phyloP scores from a whole-genome alignment of 140 eudicot genomes.

The Bidens hawaiensis region DNA sequence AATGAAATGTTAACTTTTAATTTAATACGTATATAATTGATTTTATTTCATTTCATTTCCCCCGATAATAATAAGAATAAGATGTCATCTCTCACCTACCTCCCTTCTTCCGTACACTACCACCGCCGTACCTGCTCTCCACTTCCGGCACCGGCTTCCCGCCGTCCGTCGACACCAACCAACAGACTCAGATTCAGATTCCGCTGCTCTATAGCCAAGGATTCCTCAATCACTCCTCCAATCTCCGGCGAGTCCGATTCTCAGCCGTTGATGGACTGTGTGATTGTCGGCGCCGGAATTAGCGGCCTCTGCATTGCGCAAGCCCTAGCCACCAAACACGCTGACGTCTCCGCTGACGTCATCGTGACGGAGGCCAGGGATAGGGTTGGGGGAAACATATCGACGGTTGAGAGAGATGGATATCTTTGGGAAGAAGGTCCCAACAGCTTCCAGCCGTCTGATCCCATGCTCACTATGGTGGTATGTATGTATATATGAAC shows the following conservation, averaged over 20 bases:
- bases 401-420: slow-evolving; percentile 72
- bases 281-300: slow-evolving; percentile 79
- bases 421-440: slow-evolving; percentile 97
- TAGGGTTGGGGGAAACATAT: slow-evolving; percentile 82
- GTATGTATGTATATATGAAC: slow-evolving; percentile 29
- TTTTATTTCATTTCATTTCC: too few species aligned
- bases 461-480: slow-evolving; percentile 80
- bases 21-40: too few species aligned
- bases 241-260: slow-evolving; percentile 17
- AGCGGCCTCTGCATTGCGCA: slow-evolving; percentile 90
- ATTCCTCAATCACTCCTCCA: slow-evolving; percentile 34
- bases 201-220: slow-evolving; percentile 41
- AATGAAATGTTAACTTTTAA: too few species aligned
- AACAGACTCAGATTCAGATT: not conserved
- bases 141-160: too few species aligned
- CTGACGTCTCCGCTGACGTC: slow-evolving; percentile 30
- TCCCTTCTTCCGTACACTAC: too few species aligned
- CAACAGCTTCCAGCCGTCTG: slow-evolving; percentile 96
- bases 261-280: slow-evolving; percentile 51
- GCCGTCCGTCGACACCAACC: too few species aligned
- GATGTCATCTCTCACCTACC: too few species aligned
- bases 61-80: too few species aligned
- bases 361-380: slow-evolving; percentile 79
- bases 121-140: too few species aligned
- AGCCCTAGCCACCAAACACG: slow-evolving; percentile 64